Evolutionary conservation across 495 filamentous ascomycete genomes (phyloP), one percentile per base, ranked within the genome.

Genomic region (Aspergillus funiculosus): DNA sequence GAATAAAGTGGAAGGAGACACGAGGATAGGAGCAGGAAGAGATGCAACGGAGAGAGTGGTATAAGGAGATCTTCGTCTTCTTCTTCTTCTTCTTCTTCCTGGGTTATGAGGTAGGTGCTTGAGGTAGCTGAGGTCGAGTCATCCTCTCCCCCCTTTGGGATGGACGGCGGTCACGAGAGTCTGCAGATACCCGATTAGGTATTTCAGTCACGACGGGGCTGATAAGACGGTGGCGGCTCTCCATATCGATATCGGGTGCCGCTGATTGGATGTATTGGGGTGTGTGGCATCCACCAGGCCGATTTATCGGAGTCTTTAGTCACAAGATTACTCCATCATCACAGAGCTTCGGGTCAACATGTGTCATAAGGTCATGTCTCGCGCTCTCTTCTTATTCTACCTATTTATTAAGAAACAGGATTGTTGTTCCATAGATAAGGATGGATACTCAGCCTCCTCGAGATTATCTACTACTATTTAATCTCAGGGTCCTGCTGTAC

Each of bases 121-220:
- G n/a, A n/a, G n/a, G 39, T 15, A 31, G 39, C 6, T 26, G 34
- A 37, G 40, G 28, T 43, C 27, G 40, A 43, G 40, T 43, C 40
- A 43, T 46, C 43, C 32, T n/a, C n/a, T n/a, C n/a, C 26, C 20
- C 31, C 32, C 18, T 28, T 24, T 13, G n/a, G 27, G 25, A 28
- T 14, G 21, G 26, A n/a, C n/a, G n/a, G n/a, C n/a, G 39, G 43
- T 46, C 43, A 46, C 43, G 43, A 46, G 43, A 21, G 43, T 9
- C 18, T 20, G 21, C 10, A 39, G 35, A 19, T 39, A 17, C 37
- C 9, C 25, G 21, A 29, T n/a, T 22, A 18, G 10, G 8, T 9
- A 30, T 2, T 10, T 30, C 14, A 34, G n/a, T n/a, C n/a, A n/a
- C n/a, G n/a, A n/a, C n/a, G n/a, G n/a, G n/a, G n/a, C n/a, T n/a